Percentiles rank a stretch among this genome's conserved stretches.
Conservation (phyloP, 202 grass and related monocot genomes). For the Panicum hallii region DNA sequence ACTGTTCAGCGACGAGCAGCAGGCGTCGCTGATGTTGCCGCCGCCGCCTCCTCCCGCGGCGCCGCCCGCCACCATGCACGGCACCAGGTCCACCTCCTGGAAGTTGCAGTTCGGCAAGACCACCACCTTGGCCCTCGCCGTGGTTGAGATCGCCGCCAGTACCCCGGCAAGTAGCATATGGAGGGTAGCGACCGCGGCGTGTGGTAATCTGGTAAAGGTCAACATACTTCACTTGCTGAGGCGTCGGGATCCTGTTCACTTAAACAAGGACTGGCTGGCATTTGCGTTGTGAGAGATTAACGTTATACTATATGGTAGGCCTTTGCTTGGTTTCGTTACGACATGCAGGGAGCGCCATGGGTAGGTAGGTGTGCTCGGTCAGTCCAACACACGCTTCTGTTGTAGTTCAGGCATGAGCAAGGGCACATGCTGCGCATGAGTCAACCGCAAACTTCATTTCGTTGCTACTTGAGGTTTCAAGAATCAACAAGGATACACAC, state of each 20-base stretch:
- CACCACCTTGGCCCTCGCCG: background rate
- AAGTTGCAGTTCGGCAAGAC: constrained; percentile 29
- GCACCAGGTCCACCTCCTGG: constrained; percentile 41
- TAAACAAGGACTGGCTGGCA: background rate
- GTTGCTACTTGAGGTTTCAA: no score
- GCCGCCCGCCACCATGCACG: constrained; percentile 16
- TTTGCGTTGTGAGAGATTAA: background rate
- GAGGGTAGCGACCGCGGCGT: background rate
- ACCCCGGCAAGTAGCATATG: background rate
- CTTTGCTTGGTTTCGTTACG: background rate
- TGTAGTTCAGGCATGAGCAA: background rate
- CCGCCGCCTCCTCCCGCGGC: background rate
- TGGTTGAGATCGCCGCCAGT: background rate
- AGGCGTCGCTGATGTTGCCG: constrained; percentile 43
- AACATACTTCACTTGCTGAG: background rate
- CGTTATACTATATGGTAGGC: background rate
- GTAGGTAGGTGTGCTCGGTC: background rate
- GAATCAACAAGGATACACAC: no score
- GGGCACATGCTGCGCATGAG: background rate
- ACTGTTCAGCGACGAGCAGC: constrained; percentile 48
- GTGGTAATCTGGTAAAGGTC: background rate
- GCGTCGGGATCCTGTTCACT: background rate
- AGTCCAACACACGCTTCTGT: background rate
- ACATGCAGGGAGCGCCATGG: constrained; percentile 16
- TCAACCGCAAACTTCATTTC: background rate